Conservation (phyloP, 371 early-diverging fungal species). For the Lichtheimia ornata region DNA sequence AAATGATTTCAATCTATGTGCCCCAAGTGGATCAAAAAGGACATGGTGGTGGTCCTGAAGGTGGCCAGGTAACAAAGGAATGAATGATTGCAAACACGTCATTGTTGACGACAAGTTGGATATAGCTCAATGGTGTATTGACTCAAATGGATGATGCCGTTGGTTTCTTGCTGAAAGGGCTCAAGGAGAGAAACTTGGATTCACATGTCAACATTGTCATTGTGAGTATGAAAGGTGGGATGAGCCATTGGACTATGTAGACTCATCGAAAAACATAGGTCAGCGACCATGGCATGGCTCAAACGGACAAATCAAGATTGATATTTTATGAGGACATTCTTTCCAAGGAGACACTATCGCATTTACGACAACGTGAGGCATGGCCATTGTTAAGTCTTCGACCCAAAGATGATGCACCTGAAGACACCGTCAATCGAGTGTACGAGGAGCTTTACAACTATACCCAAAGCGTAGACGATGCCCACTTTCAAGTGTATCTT, state of each 20-base stretch:
- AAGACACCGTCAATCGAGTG: slow-evolving; percentile 24
- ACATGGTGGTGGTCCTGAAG: slow-evolving; percentile 79
- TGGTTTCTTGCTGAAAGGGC: slow-evolving; percentile 56
- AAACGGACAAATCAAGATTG: slow-evolving; percentile 43
- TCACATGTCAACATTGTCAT: slow-evolving; percentile 78
- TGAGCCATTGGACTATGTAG: neutral
- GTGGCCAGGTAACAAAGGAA: slow-evolving; percentile 41
- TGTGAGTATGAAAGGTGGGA: slow-evolving; percentile 41
- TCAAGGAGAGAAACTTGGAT: slow-evolving; percentile 61
- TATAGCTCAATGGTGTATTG: slow-evolving; percentile 63
- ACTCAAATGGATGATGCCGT: slow-evolving; percentile 67
- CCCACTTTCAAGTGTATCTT: slow-evolving; percentile 65
- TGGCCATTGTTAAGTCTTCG: slow-evolving; percentile 48
- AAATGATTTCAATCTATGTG: slow-evolving; percentile 78
- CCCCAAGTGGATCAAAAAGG: slow-evolving; percentile 85
- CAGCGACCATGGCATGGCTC: slow-evolving; percentile 95
- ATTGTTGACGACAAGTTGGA: neutral
- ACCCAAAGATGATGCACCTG: slow-evolving; percentile 40
- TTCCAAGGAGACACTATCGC: slow-evolving; percentile 27
- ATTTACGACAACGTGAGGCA: slow-evolving; percentile 33
- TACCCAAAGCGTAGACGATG: slow-evolving; percentile 37
- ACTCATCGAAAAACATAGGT: slow-evolving; percentile 23
- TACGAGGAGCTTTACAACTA: slow-evolving; percentile 32
- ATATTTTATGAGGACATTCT: slow-evolving; percentile 79
- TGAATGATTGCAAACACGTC: neutral